Evolutionary conservation across 2,329 filamentous ascomycete genomes (phyloP).

Genomic region (Elsinoe batatas): DNA sequence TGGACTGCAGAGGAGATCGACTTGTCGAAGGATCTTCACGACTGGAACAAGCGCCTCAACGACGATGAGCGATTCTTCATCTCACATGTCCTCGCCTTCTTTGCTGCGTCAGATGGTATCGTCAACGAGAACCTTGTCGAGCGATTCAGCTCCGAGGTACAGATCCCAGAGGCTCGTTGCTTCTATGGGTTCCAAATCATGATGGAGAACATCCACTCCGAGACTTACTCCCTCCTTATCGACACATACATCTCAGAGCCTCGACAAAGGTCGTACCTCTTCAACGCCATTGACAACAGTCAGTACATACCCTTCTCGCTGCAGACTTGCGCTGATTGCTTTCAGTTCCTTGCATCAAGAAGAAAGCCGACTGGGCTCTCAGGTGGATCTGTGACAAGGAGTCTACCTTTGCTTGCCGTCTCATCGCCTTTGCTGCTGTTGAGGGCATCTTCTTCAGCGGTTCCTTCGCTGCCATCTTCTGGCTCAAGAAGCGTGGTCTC

Average conservation of each 20-base stretch:
- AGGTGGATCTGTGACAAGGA: conserved; percentile 89
- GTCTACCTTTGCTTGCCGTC: conserved; percentile 88
- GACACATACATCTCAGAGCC: conserved; percentile 99
- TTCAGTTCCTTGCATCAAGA: conserved; percentile 88
- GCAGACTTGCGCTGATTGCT: conserved; percentile 15
- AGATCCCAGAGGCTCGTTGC: conserved; percentile 95
- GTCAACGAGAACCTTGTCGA: conserved; percentile 99
- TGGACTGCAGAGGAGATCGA: conserved; percentile 99
- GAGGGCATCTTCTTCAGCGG: conserved; percentile 99
- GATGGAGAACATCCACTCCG: conserved; percentile 99
- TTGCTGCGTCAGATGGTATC: conserved; percentile 95
- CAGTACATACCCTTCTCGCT: conserved; percentile 32
- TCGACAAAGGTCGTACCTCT: conserved; percentile 84
- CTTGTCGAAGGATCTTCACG: conserved; percentile 95
- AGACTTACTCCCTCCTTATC: conserved; percentile 98
- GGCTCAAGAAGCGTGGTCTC: conserved; percentile 99
- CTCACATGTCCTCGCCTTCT: conserved; percentile 97
- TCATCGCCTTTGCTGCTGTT: conserved; percentile 93
- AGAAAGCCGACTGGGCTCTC: conserved; percentile 97
- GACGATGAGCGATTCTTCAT: conserved; percentile 98
- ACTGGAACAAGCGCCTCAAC: conserved; percentile 97
- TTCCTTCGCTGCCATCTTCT: conserved; percentile 98
- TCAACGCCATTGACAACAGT: conserved; percentile 98
- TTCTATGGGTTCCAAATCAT: conserved; percentile 99
- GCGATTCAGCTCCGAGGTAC: conserved; percentile 93